Percentiles rank a stretch among this genome's conserved stretches.
Evolutionary conservation across 805 yeast genomes (phyloP).

Genomic region (Sugiyamaella marilandica): DNA sequence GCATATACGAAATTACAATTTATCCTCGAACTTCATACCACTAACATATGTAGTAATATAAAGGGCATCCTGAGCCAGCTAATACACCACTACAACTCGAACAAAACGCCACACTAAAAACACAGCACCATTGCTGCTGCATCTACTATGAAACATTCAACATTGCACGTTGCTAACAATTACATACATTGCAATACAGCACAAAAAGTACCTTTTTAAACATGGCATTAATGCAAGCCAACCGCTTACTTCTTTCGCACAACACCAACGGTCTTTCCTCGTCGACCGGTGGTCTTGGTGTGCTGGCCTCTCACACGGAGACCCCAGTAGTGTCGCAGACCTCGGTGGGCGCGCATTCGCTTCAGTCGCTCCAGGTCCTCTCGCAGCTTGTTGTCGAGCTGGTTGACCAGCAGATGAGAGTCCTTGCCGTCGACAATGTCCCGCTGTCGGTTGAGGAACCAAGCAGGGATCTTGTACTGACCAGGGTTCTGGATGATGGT

Average conservation of each 20-base stretch:
- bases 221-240: neutral
- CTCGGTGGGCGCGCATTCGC: slow-evolving; percentile 99
- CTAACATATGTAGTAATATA: too few species aligned
- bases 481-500: slow-evolving; percentile 99
- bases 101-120: too few species aligned
- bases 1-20: too few species aligned
- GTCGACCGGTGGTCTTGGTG: slow-evolving; percentile 99
- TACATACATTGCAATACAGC: slow-evolving; percentile 1
- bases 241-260: slow-evolving; percentile 37
- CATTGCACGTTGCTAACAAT: neutral
- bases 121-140: too few species aligned
- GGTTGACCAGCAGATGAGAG: slow-evolving; percentile 98
- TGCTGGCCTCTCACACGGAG: slow-evolving; percentile 99
- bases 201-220: neutral
- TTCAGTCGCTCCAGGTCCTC: slow-evolving; percentile 99
- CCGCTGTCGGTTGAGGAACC: slow-evolving; percentile 99
- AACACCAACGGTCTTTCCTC: slow-evolving; percentile 56
- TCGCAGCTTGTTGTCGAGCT: slow-evolving; percentile 98
- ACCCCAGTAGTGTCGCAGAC: slow-evolving; percentile 99
- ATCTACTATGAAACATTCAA: neutral
- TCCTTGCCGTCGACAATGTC: slow-evolving; percentile 98
- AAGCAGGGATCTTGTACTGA: slow-evolving; percentile 98
- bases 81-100: too few species aligned
- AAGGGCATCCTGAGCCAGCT: too few species aligned
- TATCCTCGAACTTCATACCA: too few species aligned